Conservation (phyloP, 208 protist species). For the Sergeia podlipaevii region DNA sequence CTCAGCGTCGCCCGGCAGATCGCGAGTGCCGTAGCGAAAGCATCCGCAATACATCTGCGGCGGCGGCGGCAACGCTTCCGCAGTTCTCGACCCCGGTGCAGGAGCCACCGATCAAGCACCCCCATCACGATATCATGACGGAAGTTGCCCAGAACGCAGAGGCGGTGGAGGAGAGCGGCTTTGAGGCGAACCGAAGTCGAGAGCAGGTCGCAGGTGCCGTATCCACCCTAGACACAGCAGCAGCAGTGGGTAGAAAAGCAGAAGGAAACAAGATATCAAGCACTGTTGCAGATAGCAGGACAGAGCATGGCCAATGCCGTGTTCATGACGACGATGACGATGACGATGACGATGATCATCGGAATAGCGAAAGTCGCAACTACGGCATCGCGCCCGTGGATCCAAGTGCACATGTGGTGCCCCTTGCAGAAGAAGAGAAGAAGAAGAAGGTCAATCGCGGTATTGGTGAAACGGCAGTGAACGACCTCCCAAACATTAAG, state of each 20-base stretch:
- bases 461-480: background rate
- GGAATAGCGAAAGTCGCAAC: too few species aligned
- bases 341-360: slow-evolving; percentile 5
- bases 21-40: background rate
- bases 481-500: slow-evolving; percentile 1
- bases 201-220: too few species aligned
- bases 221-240: slow-evolving; percentile 1
- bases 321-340: slow-evolving; percentile 6
- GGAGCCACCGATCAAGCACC: background rate
- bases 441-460: slow-evolving; percentile 3
- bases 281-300: slow-evolving; percentile 5
- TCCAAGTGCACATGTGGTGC: background rate
- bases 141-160: background rate
- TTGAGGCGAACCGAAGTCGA: too few species aligned
- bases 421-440: background rate
- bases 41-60: background rate
- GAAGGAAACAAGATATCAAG: background rate
- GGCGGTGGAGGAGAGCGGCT: background rate
- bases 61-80: background rate
- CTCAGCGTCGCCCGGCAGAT: background rate
- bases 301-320: background rate
- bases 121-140: background rate
- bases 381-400: too few species aligned
- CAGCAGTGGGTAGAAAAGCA: slow-evolving; percentile 6
- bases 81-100: background rate